phyloP scores from a whole-genome alignment of 345 rosid species.

The Corchorus olitorius region DNA sequence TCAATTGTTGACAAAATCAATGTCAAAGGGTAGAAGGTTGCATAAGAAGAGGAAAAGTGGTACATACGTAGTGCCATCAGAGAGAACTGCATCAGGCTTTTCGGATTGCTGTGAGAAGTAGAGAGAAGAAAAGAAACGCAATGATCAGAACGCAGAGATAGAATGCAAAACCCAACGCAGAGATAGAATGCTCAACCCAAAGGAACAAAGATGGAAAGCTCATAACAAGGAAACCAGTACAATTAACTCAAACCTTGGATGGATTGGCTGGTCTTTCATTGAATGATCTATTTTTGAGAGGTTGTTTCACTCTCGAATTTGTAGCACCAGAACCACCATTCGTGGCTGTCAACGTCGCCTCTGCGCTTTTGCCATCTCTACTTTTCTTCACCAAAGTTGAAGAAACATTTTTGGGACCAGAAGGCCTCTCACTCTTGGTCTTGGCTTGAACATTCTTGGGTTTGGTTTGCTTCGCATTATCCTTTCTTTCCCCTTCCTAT shows the following conservation, averaged over 20 bases:
- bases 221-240: constrained; percentile 7
- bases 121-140: constrained; percentile 27
- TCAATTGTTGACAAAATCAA: constrained; percentile 7
- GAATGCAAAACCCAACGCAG: constrained; percentile 12
- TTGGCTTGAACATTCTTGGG: constrained; percentile 48
- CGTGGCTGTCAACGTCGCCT: constrained; percentile 34
- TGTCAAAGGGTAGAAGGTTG: neutral
- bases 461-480: constrained; percentile 35
- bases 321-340: constrained; percentile 54
- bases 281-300: constrained; percentile 53
- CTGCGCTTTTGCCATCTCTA: constrained; percentile 47
- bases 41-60: constrained; percentile 15
- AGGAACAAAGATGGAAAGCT: neutral
- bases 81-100: constrained; percentile 47
- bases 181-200: no score
- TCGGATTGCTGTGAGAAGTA: constrained; percentile 50
- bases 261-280: constrained; percentile 48
- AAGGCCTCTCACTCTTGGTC: constrained; percentile 53
- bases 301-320: constrained; percentile 42
- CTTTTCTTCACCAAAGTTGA: constrained; percentile 47
- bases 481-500: constrained; percentile 51
- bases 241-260: constrained; percentile 45
- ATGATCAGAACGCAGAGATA: constrained; percentile 30
- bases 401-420: constrained; percentile 41
- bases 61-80: constrained; percentile 62